Conservation (phyloP, 1,284 basidiomycete species). For the Marasmius tenuissimus region DNA sequence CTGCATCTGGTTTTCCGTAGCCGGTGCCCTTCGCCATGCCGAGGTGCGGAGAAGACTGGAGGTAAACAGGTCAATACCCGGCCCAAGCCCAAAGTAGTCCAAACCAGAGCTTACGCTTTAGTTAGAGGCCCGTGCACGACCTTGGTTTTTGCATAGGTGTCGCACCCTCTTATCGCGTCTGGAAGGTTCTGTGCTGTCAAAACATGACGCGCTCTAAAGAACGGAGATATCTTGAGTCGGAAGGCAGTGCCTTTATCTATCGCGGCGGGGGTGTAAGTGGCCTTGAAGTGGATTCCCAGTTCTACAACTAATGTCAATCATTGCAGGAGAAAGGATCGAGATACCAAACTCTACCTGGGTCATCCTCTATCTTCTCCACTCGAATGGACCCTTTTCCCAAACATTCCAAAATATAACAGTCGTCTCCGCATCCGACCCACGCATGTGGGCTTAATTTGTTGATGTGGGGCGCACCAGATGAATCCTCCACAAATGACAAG, state of each 20-base stretch:
- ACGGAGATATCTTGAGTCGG: conserved; percentile 53
- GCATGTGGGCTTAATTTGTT: conserved; percentile 50
- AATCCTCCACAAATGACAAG: conserved; percentile 57
- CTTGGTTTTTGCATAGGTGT: conserved; percentile 61
- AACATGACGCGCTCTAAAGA: conserved; percentile 51
- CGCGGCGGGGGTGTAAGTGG: conserved; percentile 55
- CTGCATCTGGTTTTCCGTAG: conserved; percentile 64
- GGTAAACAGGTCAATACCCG: conserved; percentile 8
- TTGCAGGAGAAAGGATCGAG: background rate
- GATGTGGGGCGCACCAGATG: conserved; percentile 56
- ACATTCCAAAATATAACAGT: conserved; percentile 79
- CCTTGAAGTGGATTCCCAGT: conserved; percentile 35
- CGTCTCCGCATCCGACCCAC: conserved; percentile 84
- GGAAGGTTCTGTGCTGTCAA: conserved; percentile 51
- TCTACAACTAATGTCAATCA: conserved; percentile 21
- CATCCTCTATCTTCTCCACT: conserved; percentile 49
- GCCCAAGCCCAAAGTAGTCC: conserved; percentile 5
- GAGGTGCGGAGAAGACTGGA: conserved; percentile 66
- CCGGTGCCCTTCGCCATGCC: conserved; percentile 69
- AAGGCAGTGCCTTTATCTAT: conserved; percentile 45
- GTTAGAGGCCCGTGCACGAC: conserved; percentile 49
- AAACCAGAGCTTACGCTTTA: conserved; percentile 39
- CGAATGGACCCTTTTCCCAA: conserved; percentile 75
- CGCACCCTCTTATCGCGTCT: conserved; percentile 66
- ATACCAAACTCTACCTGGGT: conserved; percentile 33